A percentile compares a stretch with the other conserved stretches of the same genome.
These are phyloP conservation scores for Aspergillus hancockii DNA, from an alignment of 495 filamentous ascomycete genomes.

Conservation along the genomic window DNA sequence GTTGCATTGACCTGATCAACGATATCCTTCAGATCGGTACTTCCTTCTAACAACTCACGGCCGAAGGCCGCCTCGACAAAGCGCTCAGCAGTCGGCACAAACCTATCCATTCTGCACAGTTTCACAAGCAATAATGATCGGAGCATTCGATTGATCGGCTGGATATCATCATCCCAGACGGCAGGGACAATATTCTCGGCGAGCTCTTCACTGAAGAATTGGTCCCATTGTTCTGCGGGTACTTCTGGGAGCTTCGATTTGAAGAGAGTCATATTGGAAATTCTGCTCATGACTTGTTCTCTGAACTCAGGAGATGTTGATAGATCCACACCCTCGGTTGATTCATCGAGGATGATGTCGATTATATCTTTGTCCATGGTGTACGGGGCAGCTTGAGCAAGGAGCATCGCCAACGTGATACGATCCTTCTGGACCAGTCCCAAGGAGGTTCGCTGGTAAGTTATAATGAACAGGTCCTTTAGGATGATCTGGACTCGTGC, in stretches of 20 bases:
- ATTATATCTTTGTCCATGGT: slow-evolving; percentile 88
- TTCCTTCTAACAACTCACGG: slow-evolving; percentile 73
- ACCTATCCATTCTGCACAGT: slow-evolving; percentile 90
- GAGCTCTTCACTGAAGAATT: slow-evolving; percentile 80
- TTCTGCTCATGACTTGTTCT: slow-evolving; percentile 67
- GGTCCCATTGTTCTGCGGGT: slow-evolving; percentile 67
- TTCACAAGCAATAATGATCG: slow-evolving; percentile 86
- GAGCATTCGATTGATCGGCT: slow-evolving; percentile 73
- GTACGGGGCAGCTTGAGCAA: slow-evolving; percentile 91
- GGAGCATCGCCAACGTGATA: slow-evolving; percentile 91
- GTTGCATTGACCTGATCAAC: slow-evolving; percentile 81
- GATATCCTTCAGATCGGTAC: slow-evolving; percentile 81
- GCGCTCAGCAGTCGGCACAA: slow-evolving; percentile 86
- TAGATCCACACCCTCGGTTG: slow-evolving; percentile 73
- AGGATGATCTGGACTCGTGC: slow-evolving; percentile 83
- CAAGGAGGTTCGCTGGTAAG: slow-evolving; percentile 90
- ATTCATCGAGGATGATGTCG: slow-evolving; percentile 80
- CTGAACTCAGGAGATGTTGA: slow-evolving; percentile 64
- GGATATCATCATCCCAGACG: slow-evolving; percentile 67
- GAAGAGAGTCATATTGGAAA: slow-evolving; percentile 69
- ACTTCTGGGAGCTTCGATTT: slow-evolving; percentile 68
- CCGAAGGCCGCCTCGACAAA: slow-evolving; percentile 92
- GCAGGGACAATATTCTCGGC: slow-evolving; percentile 85
- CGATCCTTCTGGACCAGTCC: slow-evolving; percentile 92
- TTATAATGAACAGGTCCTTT: slow-evolving; percentile 82